Evolutionary conservation across 768 basidiomycete species (phyloP).

Genomic region (Multifurca ochricompacta): DNA sequence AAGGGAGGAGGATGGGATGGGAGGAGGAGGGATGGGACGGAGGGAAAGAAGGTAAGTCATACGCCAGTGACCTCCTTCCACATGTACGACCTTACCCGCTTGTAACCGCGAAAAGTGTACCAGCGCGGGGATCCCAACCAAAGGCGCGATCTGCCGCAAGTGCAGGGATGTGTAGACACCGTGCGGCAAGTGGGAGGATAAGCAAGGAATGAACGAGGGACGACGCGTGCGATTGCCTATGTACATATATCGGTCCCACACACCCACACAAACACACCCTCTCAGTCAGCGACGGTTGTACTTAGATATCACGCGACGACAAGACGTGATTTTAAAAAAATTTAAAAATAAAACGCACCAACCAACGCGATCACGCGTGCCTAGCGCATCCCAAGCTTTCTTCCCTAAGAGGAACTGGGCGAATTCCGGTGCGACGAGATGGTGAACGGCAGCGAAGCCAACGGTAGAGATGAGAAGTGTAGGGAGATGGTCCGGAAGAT

Average conservation of each 20-base stretch:
- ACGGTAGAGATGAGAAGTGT: constrained; percentile 47
- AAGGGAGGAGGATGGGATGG: no score
- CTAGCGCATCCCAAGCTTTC: constrained; percentile 35
- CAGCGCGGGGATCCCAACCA: constrained; percentile 59
- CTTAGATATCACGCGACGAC: no score
- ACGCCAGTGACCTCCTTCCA: background rate
- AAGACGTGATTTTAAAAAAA: no score
- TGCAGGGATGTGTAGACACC: constrained; percentile 40
- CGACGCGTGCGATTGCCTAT: constrained; percentile 61
- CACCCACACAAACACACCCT: no score
- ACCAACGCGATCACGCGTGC: background rate
- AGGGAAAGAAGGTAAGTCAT: background rate
- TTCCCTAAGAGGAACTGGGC: constrained; percentile 35
- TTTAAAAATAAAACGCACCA: constrained; percentile 8
- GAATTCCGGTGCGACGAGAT: constrained; percentile 44
- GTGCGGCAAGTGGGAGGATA: constrained; percentile 55
- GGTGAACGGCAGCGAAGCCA: constrained; percentile 51
- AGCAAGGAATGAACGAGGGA: constrained; percentile 68
- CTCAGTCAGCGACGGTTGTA: no score
- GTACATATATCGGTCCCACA: no score
- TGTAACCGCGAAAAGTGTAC: constrained; percentile 58
- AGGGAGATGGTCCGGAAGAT: constrained; percentile 48
- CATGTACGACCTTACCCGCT: constrained; percentile 44
- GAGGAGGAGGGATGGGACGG: no score
- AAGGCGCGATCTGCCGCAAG: constrained; percentile 59